Base-by-base conservation (phyloP, 2,329 filamentous ascomycete genomes). In the Apiospora koreana region DNA sequence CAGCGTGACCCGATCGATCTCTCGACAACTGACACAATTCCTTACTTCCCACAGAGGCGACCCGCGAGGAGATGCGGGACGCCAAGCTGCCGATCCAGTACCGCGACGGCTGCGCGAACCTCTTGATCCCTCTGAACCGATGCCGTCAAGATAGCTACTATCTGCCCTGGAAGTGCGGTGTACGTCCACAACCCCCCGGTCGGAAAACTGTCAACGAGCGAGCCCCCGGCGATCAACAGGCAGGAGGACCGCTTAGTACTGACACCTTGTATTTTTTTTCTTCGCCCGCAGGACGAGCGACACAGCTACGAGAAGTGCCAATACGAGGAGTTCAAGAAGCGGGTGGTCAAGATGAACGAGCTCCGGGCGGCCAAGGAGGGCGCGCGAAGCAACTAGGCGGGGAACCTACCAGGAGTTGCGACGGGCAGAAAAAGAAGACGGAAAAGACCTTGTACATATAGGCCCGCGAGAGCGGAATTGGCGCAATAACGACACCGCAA, bases 261-360 rank as follows among this genome's bases (percentile, higher is more conserved):
- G 54, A 73, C 70, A 65, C 35, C 43, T 68, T 68, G 3, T 43
- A 9, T 42, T 46, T 67, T 69, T 8, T 43, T 28, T 23, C 16
- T 28, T 7, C 10, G 10, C 18, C 67, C 71, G 43, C 80, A 98
- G 96, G 91, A 94, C 82, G 96, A 99, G 87, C 89, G 96, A 86
- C 96, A 99, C 85, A 92, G 91, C 79, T 99, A 99, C 87, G 96
- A 99, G 82, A 98, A 98, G 83, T 99, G 96, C 89, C 96, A 99
- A 80, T 99, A 99, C 84, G 93, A 93, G 74, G 96, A 98, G 82
- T 99, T 99, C 88, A 97, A 97, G 91, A 94, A 95, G 88, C 91
- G 96, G 71, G 96, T 99, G 74, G 94, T 93, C 80, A 98, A 97
- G 91, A 99, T 99, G 96, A 91, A 98, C 78, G 95, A 99, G 86